Evolutionary conservation across 352 stramenopile genomes (phyloP).

Genomic region (Blastocystis sp.): DNA sequence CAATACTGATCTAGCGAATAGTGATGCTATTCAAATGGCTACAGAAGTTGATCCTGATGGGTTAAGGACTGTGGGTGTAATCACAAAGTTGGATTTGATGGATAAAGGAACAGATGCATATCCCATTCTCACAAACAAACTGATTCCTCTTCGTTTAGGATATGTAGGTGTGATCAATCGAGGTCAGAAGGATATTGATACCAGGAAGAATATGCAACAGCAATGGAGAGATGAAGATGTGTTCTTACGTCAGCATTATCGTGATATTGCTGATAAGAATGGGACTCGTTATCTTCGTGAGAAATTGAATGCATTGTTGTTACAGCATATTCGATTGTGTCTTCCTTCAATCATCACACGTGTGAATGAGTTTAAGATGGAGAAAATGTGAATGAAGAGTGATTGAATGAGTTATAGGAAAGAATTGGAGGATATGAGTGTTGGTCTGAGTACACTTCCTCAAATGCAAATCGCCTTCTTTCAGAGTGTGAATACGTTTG

Average conservation of each 20-base stretch:
- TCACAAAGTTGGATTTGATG: slow-evolving; percentile 99
- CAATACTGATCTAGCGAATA: slow-evolving; percentile 97
- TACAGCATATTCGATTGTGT: slow-evolving; percentile 96
- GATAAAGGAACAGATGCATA: slow-evolving; percentile 93
- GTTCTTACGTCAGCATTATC: slow-evolving; percentile 95
- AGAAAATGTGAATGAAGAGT: slow-evolving; percentile 81
- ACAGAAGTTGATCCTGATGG: slow-evolving; percentile 80
- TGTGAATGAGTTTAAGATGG: slow-evolving; percentile 66
- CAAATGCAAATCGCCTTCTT: slow-evolving; percentile 85
- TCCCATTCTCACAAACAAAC: slow-evolving; percentile 71
- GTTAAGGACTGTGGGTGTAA: slow-evolving; percentile 91
- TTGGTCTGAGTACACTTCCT: slow-evolving; percentile 72
- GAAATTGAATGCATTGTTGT: slow-evolving; percentile 95
- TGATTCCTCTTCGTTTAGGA: slow-evolving; percentile 90
- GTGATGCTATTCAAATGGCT: slow-evolving; percentile 93
- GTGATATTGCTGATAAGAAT: slow-evolving; percentile 75
- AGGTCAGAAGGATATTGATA: slow-evolving; percentile 96
- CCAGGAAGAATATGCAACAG: slow-evolving; percentile 84
- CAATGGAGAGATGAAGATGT: slow-evolving; percentile 85
- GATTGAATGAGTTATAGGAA: slow-evolving; percentile 86
- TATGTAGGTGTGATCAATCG: too few species aligned
- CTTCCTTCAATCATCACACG: slow-evolving; percentile 91
- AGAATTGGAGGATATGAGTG: slow-evolving; percentile 65
- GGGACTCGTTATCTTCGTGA: slow-evolving; percentile 89
- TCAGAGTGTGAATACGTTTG: neutral